These are phyloP conservation scores for Pyricularia pennisetigena DNA, from an alignment of 2,329 filamentous ascomycete species.

Conservation along the genomic window DNA sequence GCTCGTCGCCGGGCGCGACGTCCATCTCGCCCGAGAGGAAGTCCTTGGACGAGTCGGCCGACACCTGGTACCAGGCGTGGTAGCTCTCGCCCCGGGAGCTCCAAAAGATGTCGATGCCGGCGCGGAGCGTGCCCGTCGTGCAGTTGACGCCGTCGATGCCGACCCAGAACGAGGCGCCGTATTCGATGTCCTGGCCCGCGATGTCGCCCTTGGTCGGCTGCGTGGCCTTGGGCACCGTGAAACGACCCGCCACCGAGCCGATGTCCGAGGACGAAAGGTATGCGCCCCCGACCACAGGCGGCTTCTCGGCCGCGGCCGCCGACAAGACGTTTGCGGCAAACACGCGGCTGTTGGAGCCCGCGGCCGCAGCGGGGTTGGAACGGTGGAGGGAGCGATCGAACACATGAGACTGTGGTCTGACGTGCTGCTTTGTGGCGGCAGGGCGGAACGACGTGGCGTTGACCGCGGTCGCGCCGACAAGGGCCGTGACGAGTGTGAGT, in stretches of 20 bases:
- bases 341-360: not conserved
- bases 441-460: slow-evolving; percentile 1
- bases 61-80: slow-evolving; percentile 5
- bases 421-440: not conserved
- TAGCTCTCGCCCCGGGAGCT: slow-evolving; percentile 2
- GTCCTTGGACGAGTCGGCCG: not conserved
- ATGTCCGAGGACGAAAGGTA: not conserved
- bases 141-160: slow-evolving; percentile 5
- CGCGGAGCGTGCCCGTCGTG: slow-evolving; percentile 1
- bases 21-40: not conserved
- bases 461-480: not conserved
- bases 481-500: not conserved
- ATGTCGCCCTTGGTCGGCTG: slow-evolving; percentile 2
- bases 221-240: not conserved
- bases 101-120: slow-evolving; percentile 6
- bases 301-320: not conserved
- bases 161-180: slow-evolving; percentile 3
- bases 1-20: slow-evolving; percentile 1
- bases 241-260: not conserved
- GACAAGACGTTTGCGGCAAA: not conserved
- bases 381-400: not conserved
- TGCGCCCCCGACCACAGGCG: slow-evolving; percentile 2
- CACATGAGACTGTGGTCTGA: not conserved
- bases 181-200: not conserved
- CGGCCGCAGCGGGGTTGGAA: not conserved